Evolutionary conservation across 139 green algal genomes (phyloP).

Genomic region (Picocystis salinarum): DNA sequence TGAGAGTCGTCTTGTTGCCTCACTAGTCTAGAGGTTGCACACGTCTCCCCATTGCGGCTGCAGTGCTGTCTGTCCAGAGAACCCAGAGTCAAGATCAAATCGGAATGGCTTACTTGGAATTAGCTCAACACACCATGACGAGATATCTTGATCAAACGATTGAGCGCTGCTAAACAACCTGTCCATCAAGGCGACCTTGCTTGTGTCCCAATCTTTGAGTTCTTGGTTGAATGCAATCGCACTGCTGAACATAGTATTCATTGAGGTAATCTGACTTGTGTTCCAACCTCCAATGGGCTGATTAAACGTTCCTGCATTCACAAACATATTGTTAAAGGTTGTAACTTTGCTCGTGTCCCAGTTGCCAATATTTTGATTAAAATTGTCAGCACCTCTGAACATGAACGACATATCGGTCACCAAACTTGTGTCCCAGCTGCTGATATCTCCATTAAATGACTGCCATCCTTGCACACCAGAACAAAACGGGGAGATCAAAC

Average conservation of each 20-base stretch:
- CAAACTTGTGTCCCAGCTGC: neutral
- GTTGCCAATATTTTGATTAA: neutral
- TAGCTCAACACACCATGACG: no score
- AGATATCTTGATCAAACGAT: slow-evolving; percentile 3
- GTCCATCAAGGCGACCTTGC: slow-evolving; percentile 3
- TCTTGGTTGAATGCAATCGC: slow-evolving; percentile 8
- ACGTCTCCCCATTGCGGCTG: no score
- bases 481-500: no score
- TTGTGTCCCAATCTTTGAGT: slow-evolving; percentile 3
- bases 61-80: no score
- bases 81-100: no score
- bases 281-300: slow-evolving; percentile 6
- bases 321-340: neutral
- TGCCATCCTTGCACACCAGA: no score
- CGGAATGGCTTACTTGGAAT: no score
- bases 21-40: no score
- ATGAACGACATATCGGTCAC: neutral
- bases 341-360: slow-evolving; percentile 1
- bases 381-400: neutral
- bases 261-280: slow-evolving; percentile 6
- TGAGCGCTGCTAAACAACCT: slow-evolving; percentile 5
- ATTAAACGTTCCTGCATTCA: slow-evolving; percentile 3
- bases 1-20: no score
- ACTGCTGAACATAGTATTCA: slow-evolving; percentile 7
- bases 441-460: no score